Conservation (phyloP, 1,284 basidiomycete genomes). For the Polyporus tsugae region DNA sequence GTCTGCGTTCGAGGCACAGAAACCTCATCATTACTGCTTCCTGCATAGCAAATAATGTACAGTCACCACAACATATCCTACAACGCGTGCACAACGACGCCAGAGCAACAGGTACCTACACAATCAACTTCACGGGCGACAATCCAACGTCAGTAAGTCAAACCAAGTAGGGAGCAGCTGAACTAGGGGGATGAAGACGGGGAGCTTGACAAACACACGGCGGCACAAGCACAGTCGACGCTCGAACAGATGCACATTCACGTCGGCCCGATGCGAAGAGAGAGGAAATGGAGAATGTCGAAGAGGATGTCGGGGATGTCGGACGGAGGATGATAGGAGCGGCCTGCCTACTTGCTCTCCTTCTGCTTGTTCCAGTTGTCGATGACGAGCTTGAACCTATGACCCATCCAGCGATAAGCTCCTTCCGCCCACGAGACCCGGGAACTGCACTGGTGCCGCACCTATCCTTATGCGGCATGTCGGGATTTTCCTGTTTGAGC, state of each 20-base stretch:
- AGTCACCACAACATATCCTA: conserved; percentile 26
- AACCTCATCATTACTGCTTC: conserved; percentile 24
- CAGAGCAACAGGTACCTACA: conserved; percentile 7
- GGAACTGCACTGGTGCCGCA: conserved; percentile 43
- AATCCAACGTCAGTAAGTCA: conserved; percentile 24
- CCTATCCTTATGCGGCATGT: conserved; percentile 76
- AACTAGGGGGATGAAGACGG: not conserved
- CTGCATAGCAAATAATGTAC: conserved; percentile 27
- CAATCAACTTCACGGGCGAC: conserved; percentile 9
- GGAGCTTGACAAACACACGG: conserved; percentile 7
- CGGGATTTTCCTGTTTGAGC: conserved; percentile 74
- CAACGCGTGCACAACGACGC: conserved; percentile 12
- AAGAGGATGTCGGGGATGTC: conserved; percentile 12
- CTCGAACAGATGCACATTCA: conserved; percentile 6
- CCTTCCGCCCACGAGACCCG: conserved; percentile 5
- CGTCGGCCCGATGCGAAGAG: conserved; percentile 5
- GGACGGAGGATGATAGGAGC: not conserved
- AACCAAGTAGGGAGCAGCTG: not conserved
- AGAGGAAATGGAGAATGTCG: not conserved
- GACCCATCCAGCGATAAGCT: conserved; percentile 25
- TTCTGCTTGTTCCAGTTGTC: conserved; percentile 79
- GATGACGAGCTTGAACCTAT: conserved; percentile 78
- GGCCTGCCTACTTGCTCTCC: conserved; percentile 61
- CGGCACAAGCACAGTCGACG: conserved; percentile 9
- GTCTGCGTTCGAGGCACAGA: not conserved